phyloP scores from a whole-genome alignment of 179 eudicot species.

The Camellia oleifera region DNA sequence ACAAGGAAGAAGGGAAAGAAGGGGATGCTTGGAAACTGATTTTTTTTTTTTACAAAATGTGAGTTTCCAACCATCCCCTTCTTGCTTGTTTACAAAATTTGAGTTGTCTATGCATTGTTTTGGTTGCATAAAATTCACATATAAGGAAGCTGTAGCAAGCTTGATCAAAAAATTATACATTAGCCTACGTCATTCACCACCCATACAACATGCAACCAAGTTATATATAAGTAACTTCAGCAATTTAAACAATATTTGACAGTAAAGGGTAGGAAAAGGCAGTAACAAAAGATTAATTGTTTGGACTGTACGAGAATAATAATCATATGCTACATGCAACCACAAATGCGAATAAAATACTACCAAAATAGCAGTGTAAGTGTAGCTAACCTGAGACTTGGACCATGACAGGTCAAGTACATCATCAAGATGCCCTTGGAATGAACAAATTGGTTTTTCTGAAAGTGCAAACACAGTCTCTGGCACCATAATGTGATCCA shows the following conservation, averaged over 20 bases:
- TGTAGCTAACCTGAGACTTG: constrained; percentile 76
- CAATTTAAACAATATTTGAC: not conserved
- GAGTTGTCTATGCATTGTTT: too few species aligned
- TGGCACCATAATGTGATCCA: constrained; percentile 75
- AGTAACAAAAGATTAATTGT: not conserved
- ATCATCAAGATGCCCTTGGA: constrained; percentile 82
- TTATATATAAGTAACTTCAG: not conserved
- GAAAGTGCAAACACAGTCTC: constrained; percentile 82
- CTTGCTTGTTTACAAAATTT: too few species aligned
- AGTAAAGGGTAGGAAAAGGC: not conserved
- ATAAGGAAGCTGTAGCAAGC: not conserved
- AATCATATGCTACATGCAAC: not conserved
- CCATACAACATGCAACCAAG: not conserved
- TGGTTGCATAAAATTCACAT: not conserved
- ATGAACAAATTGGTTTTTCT: constrained; percentile 94
- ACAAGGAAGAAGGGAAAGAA: too few species aligned
- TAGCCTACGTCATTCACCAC: not conserved
- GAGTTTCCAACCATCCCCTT: too few species aligned
- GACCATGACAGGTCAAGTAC: constrained; percentile 99
- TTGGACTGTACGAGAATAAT: not conserved
- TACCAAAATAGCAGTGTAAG: not conserved
- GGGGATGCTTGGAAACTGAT: too few species aligned
- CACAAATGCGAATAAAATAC: constrained; percentile 4
- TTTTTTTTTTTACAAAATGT: too few species aligned
- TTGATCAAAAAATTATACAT: not conserved